Conservation (phyloP, 768 basidiomycete species). For the Naematelia aurantialba region DNA sequence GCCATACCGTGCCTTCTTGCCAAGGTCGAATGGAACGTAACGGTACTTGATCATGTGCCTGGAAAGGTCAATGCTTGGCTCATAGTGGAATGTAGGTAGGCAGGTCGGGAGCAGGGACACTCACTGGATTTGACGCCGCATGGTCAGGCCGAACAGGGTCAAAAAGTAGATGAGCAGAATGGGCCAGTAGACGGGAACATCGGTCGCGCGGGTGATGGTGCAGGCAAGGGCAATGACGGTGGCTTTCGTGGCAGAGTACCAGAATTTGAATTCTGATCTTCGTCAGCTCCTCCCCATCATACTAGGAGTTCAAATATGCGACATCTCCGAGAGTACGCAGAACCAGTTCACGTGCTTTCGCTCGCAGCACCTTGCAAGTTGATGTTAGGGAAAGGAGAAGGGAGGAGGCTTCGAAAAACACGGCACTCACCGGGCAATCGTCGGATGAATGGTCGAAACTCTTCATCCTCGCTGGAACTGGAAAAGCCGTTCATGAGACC, state of each 20-base stretch:
- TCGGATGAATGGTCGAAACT: conserved; percentile 94
- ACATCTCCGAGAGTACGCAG: no score
- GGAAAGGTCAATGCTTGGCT: neutral
- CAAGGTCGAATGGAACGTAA: conserved; percentile 92
- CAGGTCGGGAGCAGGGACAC: conserved; percentile 46
- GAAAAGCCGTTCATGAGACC: conserved; percentile 47
- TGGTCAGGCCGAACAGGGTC: conserved; percentile 87
- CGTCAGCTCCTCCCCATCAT: neutral
- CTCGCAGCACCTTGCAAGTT: no score
- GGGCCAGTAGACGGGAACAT: conserved; percentile 99
- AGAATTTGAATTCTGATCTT: conserved; percentile 51
- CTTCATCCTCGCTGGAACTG: conserved; percentile 65
- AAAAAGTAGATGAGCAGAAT: conserved; percentile 97
- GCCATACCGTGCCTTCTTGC: conserved; percentile 85
- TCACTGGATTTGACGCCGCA: conserved; percentile 93
- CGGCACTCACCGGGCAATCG: conserved; percentile 67
- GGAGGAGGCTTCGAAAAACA: no score
- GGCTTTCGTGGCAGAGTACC: conserved; percentile 88
- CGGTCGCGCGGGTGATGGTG: conserved; percentile 78
- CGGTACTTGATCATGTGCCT: conserved; percentile 99
- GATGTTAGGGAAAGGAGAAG: no score
- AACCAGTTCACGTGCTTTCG: neutral
- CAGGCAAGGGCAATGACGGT: conserved; percentile 74
- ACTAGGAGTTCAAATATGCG: no score
- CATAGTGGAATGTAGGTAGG: neutral